Evolutionary conservation across 73 alveolate species (phyloP).

Genomic region (Uronychia setigera): DNA sequence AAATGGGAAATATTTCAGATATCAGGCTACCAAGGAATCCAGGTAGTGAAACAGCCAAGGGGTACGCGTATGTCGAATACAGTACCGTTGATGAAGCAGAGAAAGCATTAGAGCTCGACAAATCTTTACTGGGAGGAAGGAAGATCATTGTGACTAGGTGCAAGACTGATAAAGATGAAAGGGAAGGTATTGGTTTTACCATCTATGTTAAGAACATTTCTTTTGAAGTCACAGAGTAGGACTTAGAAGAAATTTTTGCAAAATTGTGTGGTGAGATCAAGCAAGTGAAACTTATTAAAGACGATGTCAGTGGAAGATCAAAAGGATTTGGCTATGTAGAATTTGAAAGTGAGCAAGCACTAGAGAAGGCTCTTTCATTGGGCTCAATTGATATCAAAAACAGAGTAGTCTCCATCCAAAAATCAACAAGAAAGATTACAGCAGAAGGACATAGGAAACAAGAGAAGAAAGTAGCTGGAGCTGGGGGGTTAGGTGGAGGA

Average conservation of each 20-base stretch:
- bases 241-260: constrained; percentile 59
- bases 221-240: constrained; percentile 68
- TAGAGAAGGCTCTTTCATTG: constrained; percentile 70
- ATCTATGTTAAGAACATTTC: constrained; percentile 24
- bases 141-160: constrained; percentile 5
- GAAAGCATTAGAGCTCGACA: constrained; percentile 13
- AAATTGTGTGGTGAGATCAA: constrained; percentile 69
- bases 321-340: constrained; percentile 87
- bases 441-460: constrained; percentile 5
- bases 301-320: constrained; percentile 71
- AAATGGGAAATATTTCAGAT: constrained; percentile 36
- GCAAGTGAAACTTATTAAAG: constrained; percentile 63
- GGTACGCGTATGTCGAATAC: constrained; percentile 31
- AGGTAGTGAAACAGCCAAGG: constrained; percentile 6
- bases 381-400: constrained; percentile 67
- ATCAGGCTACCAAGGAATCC: constrained; percentile 18
- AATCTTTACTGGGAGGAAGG: constrained; percentile 21
- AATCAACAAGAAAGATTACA: constrained; percentile 77
- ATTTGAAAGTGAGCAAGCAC: constrained; percentile 62
- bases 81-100: background rate
- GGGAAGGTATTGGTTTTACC: constrained; percentile 32
- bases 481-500: too few relatives aligned
- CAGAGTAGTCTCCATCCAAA: constrained; percentile 69
- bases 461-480: constrained; percentile 62
- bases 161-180: constrained; percentile 15